Percentiles rank a stretch among this genome's conserved stretches.
These are phyloP conservation scores for Metschnikowia similis DNA, from an alignment of 805 yeast genomes.

Conservation along the genomic window DNA sequence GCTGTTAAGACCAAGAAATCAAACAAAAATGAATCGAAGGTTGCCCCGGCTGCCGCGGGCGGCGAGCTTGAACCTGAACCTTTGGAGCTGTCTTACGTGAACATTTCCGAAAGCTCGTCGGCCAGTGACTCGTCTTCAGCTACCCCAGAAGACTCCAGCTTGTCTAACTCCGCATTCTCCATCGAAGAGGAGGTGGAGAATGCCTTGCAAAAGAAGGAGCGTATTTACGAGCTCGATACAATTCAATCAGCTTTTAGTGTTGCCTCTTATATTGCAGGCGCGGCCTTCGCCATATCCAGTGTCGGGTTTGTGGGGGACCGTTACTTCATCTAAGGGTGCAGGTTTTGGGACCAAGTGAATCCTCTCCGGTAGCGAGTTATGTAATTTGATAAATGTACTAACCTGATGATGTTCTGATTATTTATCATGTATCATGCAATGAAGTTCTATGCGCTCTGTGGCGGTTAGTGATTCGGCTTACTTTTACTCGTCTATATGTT, in stretches of 20 bases:
- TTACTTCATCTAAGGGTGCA: conserved; percentile 10
- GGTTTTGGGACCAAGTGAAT: not conserved
- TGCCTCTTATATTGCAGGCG: conserved; percentile 40
- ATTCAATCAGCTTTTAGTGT: conserved; percentile 35
- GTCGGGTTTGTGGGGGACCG: conserved; percentile 59
- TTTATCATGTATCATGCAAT: too few relatives aligned
- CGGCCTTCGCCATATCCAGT: conserved; percentile 45
- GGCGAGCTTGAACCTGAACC: conserved; percentile 19
- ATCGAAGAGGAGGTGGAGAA: conserved; percentile 41
- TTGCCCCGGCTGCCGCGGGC: conserved; percentile 5
- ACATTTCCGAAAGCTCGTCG: conserved; percentile 37
- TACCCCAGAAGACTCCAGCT: conserved; percentile 19
- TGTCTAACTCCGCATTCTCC: conserved; percentile 14
- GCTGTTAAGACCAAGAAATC: not conserved
- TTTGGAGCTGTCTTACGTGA: conserved; percentile 39
- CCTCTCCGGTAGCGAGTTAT: too few relatives aligned
- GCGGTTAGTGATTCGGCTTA: too few relatives aligned
- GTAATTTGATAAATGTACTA: too few relatives aligned
- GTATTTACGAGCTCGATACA: conserved; percentile 25
- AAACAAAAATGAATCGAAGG: not conserved
- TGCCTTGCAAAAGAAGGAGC: conserved; percentile 39
- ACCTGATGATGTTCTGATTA: too few relatives aligned
- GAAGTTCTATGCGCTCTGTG: too few relatives aligned
- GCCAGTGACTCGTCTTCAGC: conserved; percentile 27
- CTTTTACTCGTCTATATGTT: too few relatives aligned